phyloP scores from a whole-genome alignment of 208 protist species.

The Crithidia expoeki region DNA sequence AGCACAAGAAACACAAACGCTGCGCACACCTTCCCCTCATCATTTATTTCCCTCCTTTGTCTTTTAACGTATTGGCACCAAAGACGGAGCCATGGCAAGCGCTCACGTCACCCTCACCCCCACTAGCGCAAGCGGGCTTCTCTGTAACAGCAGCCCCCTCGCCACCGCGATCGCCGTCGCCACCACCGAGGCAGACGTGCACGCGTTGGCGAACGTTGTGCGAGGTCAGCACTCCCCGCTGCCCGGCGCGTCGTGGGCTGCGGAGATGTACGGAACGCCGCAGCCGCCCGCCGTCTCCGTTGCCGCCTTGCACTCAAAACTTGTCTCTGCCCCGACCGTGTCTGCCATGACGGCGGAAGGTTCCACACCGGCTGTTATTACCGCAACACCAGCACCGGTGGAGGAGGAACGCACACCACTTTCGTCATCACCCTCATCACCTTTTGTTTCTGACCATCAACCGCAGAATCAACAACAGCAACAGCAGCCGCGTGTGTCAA shows the following conservation, averaged over 20 bases:
- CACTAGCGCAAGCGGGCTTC: constrained; percentile 24
- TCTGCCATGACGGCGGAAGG: too few species aligned
- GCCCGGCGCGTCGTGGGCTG: constrained; percentile 16
- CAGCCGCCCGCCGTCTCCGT: constrained; percentile 13
- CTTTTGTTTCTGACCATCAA: not conserved
- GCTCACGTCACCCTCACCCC: constrained; percentile 23
- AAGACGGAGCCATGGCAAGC: not conserved
- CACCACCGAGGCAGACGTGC: constrained; percentile 22
- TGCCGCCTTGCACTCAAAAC: constrained; percentile 3
- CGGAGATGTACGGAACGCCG: constrained; percentile 30
- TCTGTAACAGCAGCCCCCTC: constrained; percentile 27
- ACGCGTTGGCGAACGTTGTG: constrained; percentile 21
- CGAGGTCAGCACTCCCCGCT: constrained; percentile 2
- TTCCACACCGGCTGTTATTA: too few species aligned
- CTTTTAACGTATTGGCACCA: constrained; percentile 4
- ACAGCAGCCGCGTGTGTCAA: constrained; percentile 1
- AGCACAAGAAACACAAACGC: too few species aligned
- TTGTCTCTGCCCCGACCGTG: not conserved
- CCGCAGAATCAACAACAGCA: not conserved
- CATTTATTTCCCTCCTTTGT: too few species aligned
- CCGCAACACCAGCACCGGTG: too few species aligned
- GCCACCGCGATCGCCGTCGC: constrained; percentile 24
- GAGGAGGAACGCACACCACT: not conserved
- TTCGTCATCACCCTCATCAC: not conserved
- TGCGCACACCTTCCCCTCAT: too few species aligned